Conservation (phyloP, 345 rosid genomes). For the Salix caprea region DNA sequence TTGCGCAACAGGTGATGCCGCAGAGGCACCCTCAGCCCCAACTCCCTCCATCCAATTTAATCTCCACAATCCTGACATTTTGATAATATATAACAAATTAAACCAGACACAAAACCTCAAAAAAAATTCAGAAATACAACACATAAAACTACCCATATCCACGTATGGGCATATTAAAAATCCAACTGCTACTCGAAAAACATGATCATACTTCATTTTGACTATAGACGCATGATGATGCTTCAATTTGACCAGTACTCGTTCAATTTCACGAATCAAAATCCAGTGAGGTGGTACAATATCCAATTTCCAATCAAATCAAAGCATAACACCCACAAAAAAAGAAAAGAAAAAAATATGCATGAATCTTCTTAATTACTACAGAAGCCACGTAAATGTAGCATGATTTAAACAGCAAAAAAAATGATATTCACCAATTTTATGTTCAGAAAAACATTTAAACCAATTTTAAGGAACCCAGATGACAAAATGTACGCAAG, state of each 20-base stretch:
- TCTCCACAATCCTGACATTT: slow-evolving; percentile 30
- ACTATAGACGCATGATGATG: background rate
- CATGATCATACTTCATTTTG: background rate
- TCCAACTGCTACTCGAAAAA: background rate
- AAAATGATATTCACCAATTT: background rate
- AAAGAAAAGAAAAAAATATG: background rate
- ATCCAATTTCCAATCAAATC: background rate
- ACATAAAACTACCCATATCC: background rate
- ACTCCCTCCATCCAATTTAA: slow-evolving; percentile 60
- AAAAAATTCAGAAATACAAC: background rate
- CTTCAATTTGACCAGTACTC: background rate
- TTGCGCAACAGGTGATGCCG: slow-evolving; percentile 58
- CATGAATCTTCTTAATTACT: background rate
- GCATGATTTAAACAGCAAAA: background rate
- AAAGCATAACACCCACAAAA: background rate
- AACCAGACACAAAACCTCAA: background rate
- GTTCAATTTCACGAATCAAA: background rate
- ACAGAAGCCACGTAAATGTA: background rate
- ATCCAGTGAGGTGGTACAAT: background rate
- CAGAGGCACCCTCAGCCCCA: slow-evolving; percentile 57
- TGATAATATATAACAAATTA: slow-evolving; percentile 11
- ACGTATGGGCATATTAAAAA: background rate
- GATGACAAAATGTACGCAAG: background rate
- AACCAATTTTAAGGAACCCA: background rate
- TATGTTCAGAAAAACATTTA: background rate